Evolutionary conservation across 2,329 filamentous ascomycete species (phyloP).

Genomic region (Aspergillus hiratsukae): DNA sequence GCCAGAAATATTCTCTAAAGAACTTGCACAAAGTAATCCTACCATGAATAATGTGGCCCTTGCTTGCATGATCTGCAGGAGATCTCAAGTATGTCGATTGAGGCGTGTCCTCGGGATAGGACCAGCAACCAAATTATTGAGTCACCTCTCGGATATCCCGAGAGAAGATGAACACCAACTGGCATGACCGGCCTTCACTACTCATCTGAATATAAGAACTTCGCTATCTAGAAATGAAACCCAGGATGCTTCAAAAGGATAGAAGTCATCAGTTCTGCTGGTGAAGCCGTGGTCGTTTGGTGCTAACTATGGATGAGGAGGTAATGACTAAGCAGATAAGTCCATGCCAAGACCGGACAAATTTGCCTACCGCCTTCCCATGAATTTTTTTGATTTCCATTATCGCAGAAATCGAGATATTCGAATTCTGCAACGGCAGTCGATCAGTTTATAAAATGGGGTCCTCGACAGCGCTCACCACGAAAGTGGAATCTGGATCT

Average conservation of each 20-base stretch:
- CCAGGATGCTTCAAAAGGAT: too few relatives aligned
- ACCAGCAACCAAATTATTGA: background rate
- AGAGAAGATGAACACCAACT: background rate
- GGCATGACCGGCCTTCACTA: background rate
- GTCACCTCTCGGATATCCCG: background rate
- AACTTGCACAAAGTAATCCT: background rate
- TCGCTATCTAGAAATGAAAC: background rate
- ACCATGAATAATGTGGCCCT: background rate
- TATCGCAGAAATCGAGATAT: conserved; percentile 25
- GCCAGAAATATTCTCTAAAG: background rate
- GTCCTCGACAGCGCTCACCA: conserved; percentile 38
- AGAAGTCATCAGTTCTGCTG: background rate
- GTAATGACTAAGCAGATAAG: background rate
- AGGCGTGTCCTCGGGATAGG: background rate
- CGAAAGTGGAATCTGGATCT: conserved; percentile 38
- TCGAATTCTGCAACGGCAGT: conserved; percentile 18
- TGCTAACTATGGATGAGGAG: background rate
- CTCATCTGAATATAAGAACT: background rate
- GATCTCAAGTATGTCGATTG: background rate
- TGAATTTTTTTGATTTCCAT: conserved; percentile 33
- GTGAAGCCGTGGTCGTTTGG: background rate
- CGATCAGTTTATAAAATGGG: conserved; percentile 30
- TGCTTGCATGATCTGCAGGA: background rate
- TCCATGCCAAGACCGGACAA: conserved; percentile 26
- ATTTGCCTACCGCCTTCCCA: conserved; percentile 34